Percentiles rank a stretch among this genome's conserved stretches.
These are phyloP conservation scores for Colletotrichum kahawae DNA, from an alignment of 2,329 filamentous ascomycete species.

Conservation along the genomic window DNA sequence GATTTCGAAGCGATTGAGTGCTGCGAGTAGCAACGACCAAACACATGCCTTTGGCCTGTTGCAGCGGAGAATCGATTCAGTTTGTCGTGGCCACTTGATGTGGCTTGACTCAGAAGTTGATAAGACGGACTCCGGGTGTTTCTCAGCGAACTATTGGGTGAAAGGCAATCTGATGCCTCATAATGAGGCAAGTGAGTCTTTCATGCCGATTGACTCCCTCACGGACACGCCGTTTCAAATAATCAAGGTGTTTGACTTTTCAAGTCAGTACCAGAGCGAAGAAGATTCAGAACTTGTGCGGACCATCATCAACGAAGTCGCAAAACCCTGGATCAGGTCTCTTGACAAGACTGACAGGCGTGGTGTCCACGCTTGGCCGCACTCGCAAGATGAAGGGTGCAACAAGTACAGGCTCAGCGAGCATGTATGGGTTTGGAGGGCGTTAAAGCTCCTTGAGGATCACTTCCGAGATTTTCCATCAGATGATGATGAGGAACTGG, in stretches of 20 bases:
- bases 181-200: rapidly evolving
- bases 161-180: rapidly evolving
- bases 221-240: background rate
- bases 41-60: rapidly evolving
- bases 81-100: background rate
- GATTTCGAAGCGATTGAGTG: background rate
- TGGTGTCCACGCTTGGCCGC: background rate
- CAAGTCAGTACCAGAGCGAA: background rate
- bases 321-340: background rate
- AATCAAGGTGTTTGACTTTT: background rate
- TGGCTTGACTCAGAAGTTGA: background rate
- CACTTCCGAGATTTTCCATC: background rate
- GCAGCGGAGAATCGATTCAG: background rate
- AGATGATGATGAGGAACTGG: background rate
- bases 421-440: background rate
- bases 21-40: background rate
- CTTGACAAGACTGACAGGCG: background rate
- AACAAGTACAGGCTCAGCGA: background rate
- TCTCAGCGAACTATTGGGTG: background rate
- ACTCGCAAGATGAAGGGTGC: background rate
- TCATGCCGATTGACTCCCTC: background rate
- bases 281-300: rapidly evolving
- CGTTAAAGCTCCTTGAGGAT: background rate
- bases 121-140: background rate
- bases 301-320: background rate